Conservation (phyloP, 768 basidiomycete genomes). For the Phlegmacium glaucopus region DNA sequence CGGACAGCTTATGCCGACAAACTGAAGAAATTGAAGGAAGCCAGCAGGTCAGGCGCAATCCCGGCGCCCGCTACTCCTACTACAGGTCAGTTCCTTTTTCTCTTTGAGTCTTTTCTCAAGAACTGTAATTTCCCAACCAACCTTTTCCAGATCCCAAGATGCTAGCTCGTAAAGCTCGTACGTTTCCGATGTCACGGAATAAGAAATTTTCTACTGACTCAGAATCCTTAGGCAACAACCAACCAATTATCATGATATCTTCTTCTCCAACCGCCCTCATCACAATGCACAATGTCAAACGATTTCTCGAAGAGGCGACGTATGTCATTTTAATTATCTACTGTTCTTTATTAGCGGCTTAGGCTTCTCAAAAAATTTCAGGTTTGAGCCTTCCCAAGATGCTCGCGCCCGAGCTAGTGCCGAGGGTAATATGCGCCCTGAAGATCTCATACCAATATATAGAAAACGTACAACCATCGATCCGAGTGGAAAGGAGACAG, state of each 20-base stretch:
- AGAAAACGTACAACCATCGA: slow-evolving; percentile 75
- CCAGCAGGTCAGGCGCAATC: slow-evolving; percentile 47
- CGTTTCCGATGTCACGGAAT: background rate
- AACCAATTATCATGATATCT: slow-evolving; percentile 97
- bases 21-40: slow-evolving; percentile 73
- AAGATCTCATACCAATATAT: slow-evolving; percentile 87
- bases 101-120: background rate
- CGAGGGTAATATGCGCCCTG: slow-evolving; percentile 70
- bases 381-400: slow-evolving; percentile 73
- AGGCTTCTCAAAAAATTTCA: slow-evolving; percentile 18
- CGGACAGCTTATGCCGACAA: slow-evolving; percentile 67
- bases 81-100: slow-evolving; percentile 27
- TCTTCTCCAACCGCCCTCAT: slow-evolving; percentile 93
- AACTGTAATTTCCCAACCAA: too few relatives aligned
- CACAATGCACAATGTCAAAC: slow-evolving; percentile 97
- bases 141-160: slow-evolving; percentile 47
- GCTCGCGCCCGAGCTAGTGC: slow-evolving; percentile 66
- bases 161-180: slow-evolving; percentile 66
- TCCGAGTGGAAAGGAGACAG: slow-evolving; percentile 57
- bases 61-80: slow-evolving; percentile 35
- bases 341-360: background rate
- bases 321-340: slow-evolving; percentile 31
- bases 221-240: slow-evolving; percentile 52
- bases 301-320: slow-evolving; percentile 87
- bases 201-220: background rate